Conservation (phyloP, 2,329 filamentous ascomycete species). For the Cordyceps pruinosa region DNA sequence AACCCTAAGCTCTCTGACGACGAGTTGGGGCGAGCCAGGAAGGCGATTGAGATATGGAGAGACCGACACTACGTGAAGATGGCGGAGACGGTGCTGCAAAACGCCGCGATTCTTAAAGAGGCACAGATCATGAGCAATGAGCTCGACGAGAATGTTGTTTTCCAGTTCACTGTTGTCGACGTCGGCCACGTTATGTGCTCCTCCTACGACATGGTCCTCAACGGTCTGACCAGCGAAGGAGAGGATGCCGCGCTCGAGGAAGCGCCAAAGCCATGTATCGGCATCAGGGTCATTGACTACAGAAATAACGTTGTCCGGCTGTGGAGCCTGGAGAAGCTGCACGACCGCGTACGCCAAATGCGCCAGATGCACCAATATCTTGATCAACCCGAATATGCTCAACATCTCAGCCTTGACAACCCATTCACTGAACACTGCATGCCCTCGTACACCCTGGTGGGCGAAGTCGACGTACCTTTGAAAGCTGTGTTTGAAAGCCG, state of each 20-base stretch:
- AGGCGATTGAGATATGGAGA: constrained; percentile 67
- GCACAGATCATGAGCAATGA: constrained; percentile 97
- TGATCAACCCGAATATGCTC: constrained; percentile 87
- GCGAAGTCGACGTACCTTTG: constrained; percentile 87
- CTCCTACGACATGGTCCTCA: constrained; percentile 93
- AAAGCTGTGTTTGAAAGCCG: constrained; percentile 89
- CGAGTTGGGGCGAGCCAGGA: constrained; percentile 64
- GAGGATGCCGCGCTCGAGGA: constrained; percentile 74
- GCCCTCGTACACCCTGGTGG: constrained; percentile 85
- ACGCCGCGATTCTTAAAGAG: constrained; percentile 84
- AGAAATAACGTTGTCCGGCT: constrained; percentile 77
- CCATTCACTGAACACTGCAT: constrained; percentile 88
- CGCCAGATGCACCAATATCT: constrained; percentile 95
- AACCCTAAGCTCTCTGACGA: constrained; percentile 60
- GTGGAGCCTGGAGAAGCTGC: constrained; percentile 91
- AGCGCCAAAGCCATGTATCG: constrained; percentile 82
- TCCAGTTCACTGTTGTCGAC: constrained; percentile 91
- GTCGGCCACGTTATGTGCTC: constrained; percentile 82
- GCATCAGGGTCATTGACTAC: constrained; percentile 85
- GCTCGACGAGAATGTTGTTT: constrained; percentile 85
- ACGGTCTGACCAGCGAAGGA: constrained; percentile 80
- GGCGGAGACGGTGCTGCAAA: constrained; percentile 84
- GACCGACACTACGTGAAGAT: constrained; percentile 84
- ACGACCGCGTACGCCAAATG: constrained; percentile 83
- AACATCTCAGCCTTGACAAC: constrained; percentile 87